Conservation (phyloP, 768 basidiomycete genomes). For the Suillus weaverae region DNA sequence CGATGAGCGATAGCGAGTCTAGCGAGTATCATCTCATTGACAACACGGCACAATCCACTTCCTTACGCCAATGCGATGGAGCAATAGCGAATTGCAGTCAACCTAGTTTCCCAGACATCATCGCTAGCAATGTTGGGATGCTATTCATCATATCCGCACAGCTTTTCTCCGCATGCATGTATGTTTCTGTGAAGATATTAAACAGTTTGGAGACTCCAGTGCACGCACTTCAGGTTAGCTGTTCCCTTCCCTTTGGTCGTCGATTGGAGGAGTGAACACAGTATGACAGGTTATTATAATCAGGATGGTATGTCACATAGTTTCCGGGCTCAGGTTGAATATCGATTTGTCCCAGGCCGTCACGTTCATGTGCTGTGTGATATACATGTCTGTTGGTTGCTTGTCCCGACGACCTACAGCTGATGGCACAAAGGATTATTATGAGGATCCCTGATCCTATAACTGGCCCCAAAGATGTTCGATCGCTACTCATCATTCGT, state of each 20-base stretch:
- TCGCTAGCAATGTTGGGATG: slow-evolving; percentile 52
- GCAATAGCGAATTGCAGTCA: neutral
- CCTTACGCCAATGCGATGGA: neutral
- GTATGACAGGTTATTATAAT: slow-evolving; percentile 48
- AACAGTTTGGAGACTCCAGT: slow-evolving; percentile 57
- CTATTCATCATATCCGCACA: slow-evolving; percentile 57
- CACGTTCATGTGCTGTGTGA: slow-evolving; percentile 51
- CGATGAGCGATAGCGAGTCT: no score
- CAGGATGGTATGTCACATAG: slow-evolving; percentile 50
- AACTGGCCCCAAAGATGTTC: slow-evolving; percentile 68
- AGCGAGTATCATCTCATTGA: no score
- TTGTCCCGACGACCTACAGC: neutral
- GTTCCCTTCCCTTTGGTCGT: neutral
- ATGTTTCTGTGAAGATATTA: slow-evolving; percentile 61
- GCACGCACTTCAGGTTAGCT: slow-evolving; percentile 52
- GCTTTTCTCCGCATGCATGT: slow-evolving; percentile 60
- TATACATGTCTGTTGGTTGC: slow-evolving; percentile 45
- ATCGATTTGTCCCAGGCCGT: slow-evolving; percentile 38
- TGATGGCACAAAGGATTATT: slow-evolving; percentile 30
- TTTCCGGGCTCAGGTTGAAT: neutral
- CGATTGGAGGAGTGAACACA: neutral
- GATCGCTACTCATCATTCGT: slow-evolving; percentile 53
- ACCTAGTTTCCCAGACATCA: slow-evolving; percentile 4
- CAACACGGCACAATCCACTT: no score
- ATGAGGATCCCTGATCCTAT: slow-evolving; percentile 54